These are phyloP conservation scores for Podospora pseudopauciseta DNA, from an alignment of 495 filamentous ascomycete species.

Conservation along the genomic window DNA sequence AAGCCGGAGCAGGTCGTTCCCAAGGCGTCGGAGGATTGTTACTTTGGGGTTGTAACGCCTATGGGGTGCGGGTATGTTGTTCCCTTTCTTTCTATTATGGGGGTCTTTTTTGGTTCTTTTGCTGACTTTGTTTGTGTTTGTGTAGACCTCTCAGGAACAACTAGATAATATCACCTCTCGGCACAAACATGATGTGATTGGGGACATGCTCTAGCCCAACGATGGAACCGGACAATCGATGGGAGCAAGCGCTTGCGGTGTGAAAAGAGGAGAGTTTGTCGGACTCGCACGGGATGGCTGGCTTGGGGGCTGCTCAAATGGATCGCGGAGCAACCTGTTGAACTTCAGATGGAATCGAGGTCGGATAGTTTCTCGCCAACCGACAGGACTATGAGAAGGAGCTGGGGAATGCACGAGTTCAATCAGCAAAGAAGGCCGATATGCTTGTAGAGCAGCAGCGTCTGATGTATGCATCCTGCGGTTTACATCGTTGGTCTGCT, in stretches of 20 bases:
- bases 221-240: background rate
- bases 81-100: background rate
- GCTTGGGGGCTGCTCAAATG: background rate
- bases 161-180: background rate
- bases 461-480: background rate
- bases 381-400: background rate
- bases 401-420: background rate
- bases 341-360: background rate
- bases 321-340: background rate
- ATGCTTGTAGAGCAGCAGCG: background rate
- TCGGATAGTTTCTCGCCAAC: background rate
- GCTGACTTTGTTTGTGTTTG: too few species aligned
- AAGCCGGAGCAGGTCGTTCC: conserved; percentile 41
- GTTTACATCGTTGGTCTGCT: background rate
- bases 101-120: background rate
- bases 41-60: conserved; percentile 48
- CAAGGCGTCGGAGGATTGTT: conserved; percentile 42
- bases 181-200: background rate
- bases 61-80: conserved; percentile 46
- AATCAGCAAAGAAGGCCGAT: background rate
- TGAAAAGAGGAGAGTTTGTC: background rate
- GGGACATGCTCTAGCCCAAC: too few species aligned
- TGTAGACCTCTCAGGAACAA: conserved; percentile 3
- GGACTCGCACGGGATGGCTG: background rate
- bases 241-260: background rate